A percentile compares a stretch with the other conserved stretches of the same genome.
Evolutionary conservation across 305 asterid genomes (phyloP).

Genomic region (Solanum hybrid): DNA sequence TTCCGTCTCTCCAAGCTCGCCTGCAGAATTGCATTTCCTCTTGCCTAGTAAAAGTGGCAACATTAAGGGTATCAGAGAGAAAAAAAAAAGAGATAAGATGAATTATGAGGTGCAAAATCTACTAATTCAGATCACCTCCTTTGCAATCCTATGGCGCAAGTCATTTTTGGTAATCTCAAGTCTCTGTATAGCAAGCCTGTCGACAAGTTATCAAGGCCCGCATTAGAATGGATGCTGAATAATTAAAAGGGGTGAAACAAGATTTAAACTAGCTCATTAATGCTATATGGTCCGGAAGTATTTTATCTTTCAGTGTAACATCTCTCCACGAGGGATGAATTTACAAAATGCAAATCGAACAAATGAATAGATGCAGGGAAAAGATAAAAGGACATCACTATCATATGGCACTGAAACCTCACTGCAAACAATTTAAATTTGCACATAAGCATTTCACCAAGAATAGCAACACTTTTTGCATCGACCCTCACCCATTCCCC

Average conservation of each 20-base stretch:
- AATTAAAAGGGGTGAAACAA: background rate
- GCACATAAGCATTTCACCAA: background rate
- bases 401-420: background rate
- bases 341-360: background rate
- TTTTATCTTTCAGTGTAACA: background rate
- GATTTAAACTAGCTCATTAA: background rate
- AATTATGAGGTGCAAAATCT: background rate
- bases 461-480: background rate
- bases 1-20: conserved; percentile 99
- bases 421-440: background rate
- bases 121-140: conserved; percentile 48
- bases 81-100: background rate
- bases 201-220: conserved; percentile 18
- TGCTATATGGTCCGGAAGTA: background rate
- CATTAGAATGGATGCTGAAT: background rate
- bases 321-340: background rate
- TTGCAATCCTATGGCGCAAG: conserved; percentile 88
- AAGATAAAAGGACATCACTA: background rate
- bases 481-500: background rate
- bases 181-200: conserved; percentile 92
- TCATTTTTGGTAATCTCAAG: conserved; percentile 88
- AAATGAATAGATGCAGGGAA: background rate
- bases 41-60: conserved; percentile 48
- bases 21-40: conserved; percentile 95
- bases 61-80: conserved; percentile 6